Evolutionary conservation across 257 asterid species (phyloP), one percentile per base, ranked within the genome.

Genomic region (Penstemon barbatus): DNA sequence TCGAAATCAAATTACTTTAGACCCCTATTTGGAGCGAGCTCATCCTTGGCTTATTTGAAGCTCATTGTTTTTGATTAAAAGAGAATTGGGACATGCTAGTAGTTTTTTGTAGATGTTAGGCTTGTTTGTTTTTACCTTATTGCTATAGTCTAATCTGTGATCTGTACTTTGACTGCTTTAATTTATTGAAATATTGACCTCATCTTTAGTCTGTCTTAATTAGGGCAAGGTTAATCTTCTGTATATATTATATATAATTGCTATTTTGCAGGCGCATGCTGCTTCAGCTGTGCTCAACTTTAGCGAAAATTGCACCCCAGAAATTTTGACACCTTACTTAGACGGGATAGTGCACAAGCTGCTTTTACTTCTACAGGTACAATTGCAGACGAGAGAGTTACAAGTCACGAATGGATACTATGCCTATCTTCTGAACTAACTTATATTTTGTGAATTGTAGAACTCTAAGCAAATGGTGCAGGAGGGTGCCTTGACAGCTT

Each of bases 381-480:
- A 15, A 48, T 51, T 61, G 57, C 59, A 5, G 36, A 76, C 41
- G 45, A 46, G 61, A 70, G 50, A 42, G 56, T 12, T 25, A 37
- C 19, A 41, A 60, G 51, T 36, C 50, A 53, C 53, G 49, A 39
- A 5, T 53, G 44, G 51, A 19, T 9, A 8, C 33, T 19, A 39
- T 61, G 50, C 8, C 33, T 39, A n/a, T 64, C 54, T 61, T 36
- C 63, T 74, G 61, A 64, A 65, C 72, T 38, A 18, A 15, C 50
- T 41, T 53, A 8, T 75, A 59, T 41, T 69, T n/a, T 70, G 4
- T 75, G 66, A 68, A 61, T 79, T 84, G 78, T 83, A 91, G 98
- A 89, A 91, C 66, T 82, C 96, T 64, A 91, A 91, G 66, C 98
- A 91, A 91, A 91, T 91, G 98, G 98, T 91, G 70, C 98, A 91